Conservation (phyloP, 78 protist genomes). For the Speleostelium caveatum region DNA sequence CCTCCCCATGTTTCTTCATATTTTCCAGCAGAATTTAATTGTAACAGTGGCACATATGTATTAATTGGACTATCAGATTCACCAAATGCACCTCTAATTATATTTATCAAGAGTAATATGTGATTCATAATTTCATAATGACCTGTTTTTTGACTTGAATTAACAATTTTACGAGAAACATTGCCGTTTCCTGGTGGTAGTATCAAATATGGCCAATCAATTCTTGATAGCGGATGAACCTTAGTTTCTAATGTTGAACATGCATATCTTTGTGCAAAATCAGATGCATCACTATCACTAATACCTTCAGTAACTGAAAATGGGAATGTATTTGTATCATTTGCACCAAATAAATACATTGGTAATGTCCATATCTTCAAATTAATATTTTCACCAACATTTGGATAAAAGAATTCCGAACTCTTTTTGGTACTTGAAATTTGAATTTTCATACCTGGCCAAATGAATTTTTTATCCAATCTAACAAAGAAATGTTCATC, state of each 20-base stretch:
- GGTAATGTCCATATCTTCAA: constrained; percentile 11
- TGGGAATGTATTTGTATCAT: constrained; percentile 30
- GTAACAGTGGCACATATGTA: constrained; percentile 14
- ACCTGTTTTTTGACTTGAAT: background rate
- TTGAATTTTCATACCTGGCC: constrained; percentile 7
- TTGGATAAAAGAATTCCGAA: background rate
- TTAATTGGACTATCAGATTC: background rate
- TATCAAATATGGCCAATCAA: constrained; percentile 16
- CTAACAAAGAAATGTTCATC: background rate
- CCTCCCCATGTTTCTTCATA: constrained; percentile 19
- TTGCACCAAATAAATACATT: constrained; percentile 60
- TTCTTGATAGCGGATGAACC: background rate
- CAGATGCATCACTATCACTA: background rate
- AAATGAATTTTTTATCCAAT: background rate
- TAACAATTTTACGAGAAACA: background rate
- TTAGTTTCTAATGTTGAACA: background rate
- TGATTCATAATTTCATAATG: constrained; percentile 42
- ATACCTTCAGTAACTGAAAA: background rate
- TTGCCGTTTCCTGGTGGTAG: background rate
- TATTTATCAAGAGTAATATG: background rate
- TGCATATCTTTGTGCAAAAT: constrained; percentile 22
- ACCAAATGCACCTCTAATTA: constrained; percentile 18
- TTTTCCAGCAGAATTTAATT: background rate
- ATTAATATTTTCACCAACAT: constrained; percentile 11
- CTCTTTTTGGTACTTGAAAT: background rate